A percentile compares a stretch with the other conserved stretches of the same genome.
Evolutionary conservation across 805 yeast species (phyloP).

Genomic region (Candida tallmaniae): DNA sequence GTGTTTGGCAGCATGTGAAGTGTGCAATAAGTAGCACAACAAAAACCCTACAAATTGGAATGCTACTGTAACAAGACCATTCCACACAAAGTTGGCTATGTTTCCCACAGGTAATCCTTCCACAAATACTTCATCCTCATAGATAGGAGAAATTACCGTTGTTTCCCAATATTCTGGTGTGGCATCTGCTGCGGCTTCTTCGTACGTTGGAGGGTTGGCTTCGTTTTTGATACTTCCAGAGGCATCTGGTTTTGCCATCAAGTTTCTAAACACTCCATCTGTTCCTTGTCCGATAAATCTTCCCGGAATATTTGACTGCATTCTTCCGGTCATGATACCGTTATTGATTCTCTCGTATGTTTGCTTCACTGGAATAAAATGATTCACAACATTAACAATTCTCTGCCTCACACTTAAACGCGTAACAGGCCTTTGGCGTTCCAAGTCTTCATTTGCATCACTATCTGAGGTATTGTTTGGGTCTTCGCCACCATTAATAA

Average conservation of each 20-base stretch:
- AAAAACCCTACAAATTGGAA: conserved; percentile 94
- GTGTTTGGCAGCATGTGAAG: conserved; percentile 95
- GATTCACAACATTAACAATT: conserved; percentile 26
- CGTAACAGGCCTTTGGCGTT: conserved; percentile 18
- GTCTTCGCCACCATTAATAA: background rate
- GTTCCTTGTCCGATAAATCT: conserved; percentile 44
- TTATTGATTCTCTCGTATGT: conserved; percentile 40
- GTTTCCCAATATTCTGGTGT: conserved; percentile 98
- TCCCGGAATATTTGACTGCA: conserved; percentile 41
- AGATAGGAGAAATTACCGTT: conserved; percentile 72
- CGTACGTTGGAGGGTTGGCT: conserved; percentile 78
- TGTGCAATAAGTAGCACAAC: conserved; percentile 83
- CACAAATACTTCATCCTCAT: conserved; percentile 84
- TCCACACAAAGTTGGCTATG: conserved; percentile 86
- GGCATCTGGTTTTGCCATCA: conserved; percentile 83
- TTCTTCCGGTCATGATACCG: conserved; percentile 38
- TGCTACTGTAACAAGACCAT: conserved; percentile 78
- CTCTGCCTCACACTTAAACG: conserved; percentile 26
- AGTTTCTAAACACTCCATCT: conserved; percentile 92
- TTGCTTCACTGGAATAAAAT: conserved; percentile 35
- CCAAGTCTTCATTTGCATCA: conserved; percentile 19
- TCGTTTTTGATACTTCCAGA: conserved; percentile 35
- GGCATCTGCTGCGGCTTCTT: conserved; percentile 90
- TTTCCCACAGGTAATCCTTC: conserved; percentile 96
- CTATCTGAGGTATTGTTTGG: background rate